A percentile compares a stretch with the other conserved stretches of the same genome.
Evolutionary conservation across 768 basidiomycete species (phyloP).

Genomic region (Phylloporus arenicola): DNA sequence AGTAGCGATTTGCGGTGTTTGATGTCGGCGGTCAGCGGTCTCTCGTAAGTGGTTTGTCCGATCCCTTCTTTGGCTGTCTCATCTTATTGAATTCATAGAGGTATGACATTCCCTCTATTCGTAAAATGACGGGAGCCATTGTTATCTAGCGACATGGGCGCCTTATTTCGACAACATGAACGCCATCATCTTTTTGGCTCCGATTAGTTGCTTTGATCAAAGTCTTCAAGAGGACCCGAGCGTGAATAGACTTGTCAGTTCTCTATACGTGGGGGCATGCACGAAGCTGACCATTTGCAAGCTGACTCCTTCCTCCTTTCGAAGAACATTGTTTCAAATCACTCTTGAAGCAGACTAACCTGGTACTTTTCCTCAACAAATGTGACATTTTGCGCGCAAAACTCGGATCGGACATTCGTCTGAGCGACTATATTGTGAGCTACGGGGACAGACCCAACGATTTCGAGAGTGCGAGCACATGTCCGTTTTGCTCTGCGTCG

Average conservation of each 20-base stretch:
- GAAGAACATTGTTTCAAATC: constrained; percentile 47
- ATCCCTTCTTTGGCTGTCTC: not conserved
- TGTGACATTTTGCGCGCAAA: constrained; percentile 60
- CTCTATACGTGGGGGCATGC: not conserved
- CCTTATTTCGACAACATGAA: constrained; percentile 74
- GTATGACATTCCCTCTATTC: constrained; percentile 34
- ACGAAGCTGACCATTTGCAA: constrained; percentile 36
- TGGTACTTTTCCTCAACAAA: constrained; percentile 57
- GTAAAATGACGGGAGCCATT: not conserved
- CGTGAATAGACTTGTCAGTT: constrained; percentile 58
- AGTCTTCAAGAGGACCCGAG: constrained; percentile 55
- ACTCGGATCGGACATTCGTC: constrained; percentile 53
- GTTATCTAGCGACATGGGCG: constrained; percentile 55
- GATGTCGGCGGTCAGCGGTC: constrained; percentile 74
- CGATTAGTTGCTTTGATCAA: constrained; percentile 71
- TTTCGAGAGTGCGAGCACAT: constrained; percentile 48
- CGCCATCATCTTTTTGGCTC: constrained; percentile 72
- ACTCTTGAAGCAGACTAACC: constrained; percentile 31
- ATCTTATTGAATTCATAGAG: constrained; percentile 32
- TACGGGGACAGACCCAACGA: constrained; percentile 51
- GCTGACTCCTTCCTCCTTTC: constrained; percentile 64
- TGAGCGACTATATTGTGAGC: constrained; percentile 46
- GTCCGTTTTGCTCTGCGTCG: constrained; percentile 37
- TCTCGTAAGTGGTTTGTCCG: constrained; percentile 40
- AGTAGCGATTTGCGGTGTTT: constrained; percentile 69